Base-by-base conservation (phyloP, 208 protist species). In the Leishmania lainsoni region DNA sequence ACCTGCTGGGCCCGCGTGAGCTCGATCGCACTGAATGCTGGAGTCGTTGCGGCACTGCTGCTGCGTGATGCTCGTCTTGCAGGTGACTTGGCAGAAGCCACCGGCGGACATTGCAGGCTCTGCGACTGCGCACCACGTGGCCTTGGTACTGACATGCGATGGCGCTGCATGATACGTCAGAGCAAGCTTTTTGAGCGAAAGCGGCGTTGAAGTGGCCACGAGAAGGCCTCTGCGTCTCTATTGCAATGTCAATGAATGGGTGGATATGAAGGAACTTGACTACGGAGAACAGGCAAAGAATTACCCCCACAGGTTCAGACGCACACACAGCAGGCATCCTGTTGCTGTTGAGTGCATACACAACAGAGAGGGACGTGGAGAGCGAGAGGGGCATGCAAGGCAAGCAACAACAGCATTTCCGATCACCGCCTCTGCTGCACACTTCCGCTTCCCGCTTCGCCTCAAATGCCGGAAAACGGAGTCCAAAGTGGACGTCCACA, bases 1-100 rank as follows among this genome's bases (percentile, higher is more conserved):
- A 84, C 42, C 70, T 76, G 81, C 81, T 84, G 75, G 20, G 32
- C 70, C 3, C 49, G 66, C 20, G 81, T 84, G 51, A 80, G 59
- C 69, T 77, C 75, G n/a, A 63, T 72, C 6, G 49, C 42, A 42
- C 42, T 54, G 0, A 69, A 8, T 29, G 32, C 20, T 0, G 17
- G 26, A 58, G 51, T 74, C 39, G 26, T 73, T 17, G 71, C 76
- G 8, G 61, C 76, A 51, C 49, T 52, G 59, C 68, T n/a, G 20
- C 59, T 35, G 22, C 68, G 54, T 29, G 56, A 32, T 22, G 9
- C 45, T 16, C n/a, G 51, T 29, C 35, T 79, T 75, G 16, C 32
- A 29, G 20, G 17, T 59, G 51, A 32, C 58, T 61, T 59, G 4
- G n/a, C n/a, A 42, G 14, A 26, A 14, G 45, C 3, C 51, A 35